These are phyloP conservation scores for Stagonosporopsis rhizophila DNA, from an alignment of 2,329 filamentous ascomycete species.

Conservation along the genomic window DNA sequence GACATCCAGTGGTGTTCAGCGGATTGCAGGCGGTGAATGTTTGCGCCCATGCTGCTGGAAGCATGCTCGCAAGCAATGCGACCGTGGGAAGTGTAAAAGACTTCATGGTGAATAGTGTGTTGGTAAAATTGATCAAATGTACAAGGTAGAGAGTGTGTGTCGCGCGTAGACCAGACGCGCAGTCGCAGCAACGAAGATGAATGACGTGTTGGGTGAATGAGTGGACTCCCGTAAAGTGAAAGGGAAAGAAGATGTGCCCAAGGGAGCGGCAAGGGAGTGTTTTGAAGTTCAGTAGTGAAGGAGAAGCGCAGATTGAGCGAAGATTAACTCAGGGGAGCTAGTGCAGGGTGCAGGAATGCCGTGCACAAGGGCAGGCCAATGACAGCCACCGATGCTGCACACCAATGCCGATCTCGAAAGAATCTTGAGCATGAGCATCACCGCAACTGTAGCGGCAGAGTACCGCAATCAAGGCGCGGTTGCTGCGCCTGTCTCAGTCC, in stretches of 20 bases:
- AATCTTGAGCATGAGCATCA: slow-evolving; percentile 9
- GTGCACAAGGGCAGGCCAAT: slow-evolving; percentile 18
- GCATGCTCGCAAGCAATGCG: slow-evolving; percentile 45
- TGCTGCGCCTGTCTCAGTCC: slow-evolving; percentile 5
- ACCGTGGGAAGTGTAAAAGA: slow-evolving; percentile 46
- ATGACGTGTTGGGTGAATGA: slow-evolving; percentile 33
- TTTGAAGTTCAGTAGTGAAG: slow-evolving; percentile 36
- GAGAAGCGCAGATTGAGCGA: slow-evolving; percentile 35
- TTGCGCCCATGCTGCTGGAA: slow-evolving; percentile 68
- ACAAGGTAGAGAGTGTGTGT: slow-evolving; percentile 39
- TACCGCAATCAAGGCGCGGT: not conserved
- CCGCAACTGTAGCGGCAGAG: slow-evolving; percentile 5
- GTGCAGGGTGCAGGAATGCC: slow-evolving; percentile 24
- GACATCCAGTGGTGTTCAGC: slow-evolving; percentile 70
- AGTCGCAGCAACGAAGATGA: slow-evolving; percentile 28
- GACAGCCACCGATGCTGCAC: slow-evolving; percentile 18
- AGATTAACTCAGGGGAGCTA: slow-evolving; percentile 25
- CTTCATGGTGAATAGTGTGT: slow-evolving; percentile 32
- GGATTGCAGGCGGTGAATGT: slow-evolving; percentile 82
- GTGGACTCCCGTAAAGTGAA: slow-evolving; percentile 37
- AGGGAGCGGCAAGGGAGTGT: slow-evolving; percentile 37
- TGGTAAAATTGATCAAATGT: slow-evolving; percentile 1
- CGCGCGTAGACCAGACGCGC: slow-evolving; percentile 49
- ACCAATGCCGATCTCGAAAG: slow-evolving; percentile 27
- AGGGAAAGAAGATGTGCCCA: slow-evolving; percentile 16